These are phyloP conservation scores for Xylaria sp. DNA, from an alignment of 2,329 filamentous ascomycete genomes.

Conservation along the genomic window DNA sequence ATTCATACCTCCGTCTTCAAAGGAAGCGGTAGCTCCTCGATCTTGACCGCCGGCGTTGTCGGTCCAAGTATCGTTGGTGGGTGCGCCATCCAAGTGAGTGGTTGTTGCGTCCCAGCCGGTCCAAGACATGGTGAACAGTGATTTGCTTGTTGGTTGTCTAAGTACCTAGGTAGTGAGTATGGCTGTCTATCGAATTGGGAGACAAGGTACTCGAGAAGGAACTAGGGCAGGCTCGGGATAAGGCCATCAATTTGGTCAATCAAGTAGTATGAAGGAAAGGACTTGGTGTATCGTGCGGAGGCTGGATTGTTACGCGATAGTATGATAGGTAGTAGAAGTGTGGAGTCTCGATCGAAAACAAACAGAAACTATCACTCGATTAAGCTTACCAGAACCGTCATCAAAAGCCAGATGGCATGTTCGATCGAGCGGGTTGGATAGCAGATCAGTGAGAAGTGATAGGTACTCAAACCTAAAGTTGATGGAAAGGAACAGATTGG, in stretches of 20 bases:
- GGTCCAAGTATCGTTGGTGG: slow-evolving; percentile 11
- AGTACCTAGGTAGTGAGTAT: slow-evolving; percentile 12
- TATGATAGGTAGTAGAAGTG: background rate
- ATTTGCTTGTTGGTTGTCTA: background rate
- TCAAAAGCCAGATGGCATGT: background rate
- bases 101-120: background rate
- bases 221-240: background rate
- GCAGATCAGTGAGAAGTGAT: background rate
- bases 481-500: background rate
- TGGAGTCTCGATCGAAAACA: background rate
- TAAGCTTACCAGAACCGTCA: background rate
- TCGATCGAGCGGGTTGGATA: background rate
- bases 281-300: background rate
- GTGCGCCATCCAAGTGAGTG: slow-evolving; percentile 16
- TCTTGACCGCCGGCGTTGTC: slow-evolving; percentile 1
- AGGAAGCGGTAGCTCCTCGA: slow-evolving; percentile 13
- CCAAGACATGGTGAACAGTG: slow-evolving; percentile 29
- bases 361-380: background rate
- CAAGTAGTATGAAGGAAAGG: background rate
- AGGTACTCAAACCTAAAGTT: background rate
- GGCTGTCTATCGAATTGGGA: background rate
- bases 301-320: background rate
- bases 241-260: background rate
- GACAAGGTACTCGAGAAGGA: background rate
- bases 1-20: slow-evolving; percentile 21